A percentile compares a stretch with the other conserved stretches of the same genome.
Conservation (phyloP, 1,284 basidiomycete species). For the Ustilago curta region DNA sequence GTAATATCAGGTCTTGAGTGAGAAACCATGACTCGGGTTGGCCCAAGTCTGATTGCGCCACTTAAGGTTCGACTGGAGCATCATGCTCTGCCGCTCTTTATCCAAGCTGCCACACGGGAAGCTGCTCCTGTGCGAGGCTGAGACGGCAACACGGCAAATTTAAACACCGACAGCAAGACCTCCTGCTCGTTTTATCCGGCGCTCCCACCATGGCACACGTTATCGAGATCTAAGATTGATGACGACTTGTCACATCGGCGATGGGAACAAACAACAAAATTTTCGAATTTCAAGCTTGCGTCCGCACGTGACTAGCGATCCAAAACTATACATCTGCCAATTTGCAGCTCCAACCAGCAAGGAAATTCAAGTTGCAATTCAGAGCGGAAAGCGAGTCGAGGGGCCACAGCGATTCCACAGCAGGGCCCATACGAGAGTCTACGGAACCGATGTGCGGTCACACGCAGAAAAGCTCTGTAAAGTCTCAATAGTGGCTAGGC, state of each 20-base stretch:
- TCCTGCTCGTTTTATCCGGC: neutral
- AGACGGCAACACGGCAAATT: conserved; percentile 11
- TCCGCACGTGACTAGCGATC: neutral
- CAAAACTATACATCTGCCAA: conserved; percentile 7
- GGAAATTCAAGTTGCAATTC: neutral
- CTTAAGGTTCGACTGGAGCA: neutral
- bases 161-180: conserved; percentile 17
- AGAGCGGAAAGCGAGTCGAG: conserved; percentile 9
- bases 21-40: no score
- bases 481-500: neutral
- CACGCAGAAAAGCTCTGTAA: neutral
- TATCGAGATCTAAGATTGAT: neutral
- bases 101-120: neutral
- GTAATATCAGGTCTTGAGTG: neutral
- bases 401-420: neutral
- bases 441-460: neutral
- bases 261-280: neutral
- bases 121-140: neutral
- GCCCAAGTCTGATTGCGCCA: neutral
- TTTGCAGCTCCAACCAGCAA: neutral
- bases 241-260: neutral
- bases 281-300: neutral
- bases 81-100: neutral
- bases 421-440: neutral
- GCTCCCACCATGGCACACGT: neutral